Evolutionary conservation across 106 monocot genomes (phyloP).

Genomic region (Dendrobium chrysotoxum): DNA sequence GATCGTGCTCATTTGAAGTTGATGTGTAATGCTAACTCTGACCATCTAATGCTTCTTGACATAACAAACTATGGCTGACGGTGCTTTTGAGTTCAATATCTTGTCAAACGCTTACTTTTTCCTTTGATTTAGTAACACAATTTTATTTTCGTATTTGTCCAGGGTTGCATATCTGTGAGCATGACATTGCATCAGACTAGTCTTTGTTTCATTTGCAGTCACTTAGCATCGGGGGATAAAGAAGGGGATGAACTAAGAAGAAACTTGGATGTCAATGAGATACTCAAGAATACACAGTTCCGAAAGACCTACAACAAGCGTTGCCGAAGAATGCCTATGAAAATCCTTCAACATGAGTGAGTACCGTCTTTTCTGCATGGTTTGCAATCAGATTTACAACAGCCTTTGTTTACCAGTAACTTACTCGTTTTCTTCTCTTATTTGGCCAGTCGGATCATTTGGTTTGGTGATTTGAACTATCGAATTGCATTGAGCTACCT

Average conservation of each 20-base stretch:
- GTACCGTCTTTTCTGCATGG: neutral
- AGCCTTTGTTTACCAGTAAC: neutral
- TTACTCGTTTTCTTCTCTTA: neutral
- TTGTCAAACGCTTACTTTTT: neutral
- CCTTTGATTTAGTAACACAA: neutral
- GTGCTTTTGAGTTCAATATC: neutral
- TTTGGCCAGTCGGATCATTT: conserved; percentile 55
- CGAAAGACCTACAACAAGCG: conserved; percentile 38
- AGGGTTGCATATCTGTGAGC: conserved; percentile 75
- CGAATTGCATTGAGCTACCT: conserved; percentile 60
- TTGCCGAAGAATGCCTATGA: conserved; percentile 37
- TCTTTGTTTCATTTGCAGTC: conserved; percentile 67
- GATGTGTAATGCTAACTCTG: neutral
- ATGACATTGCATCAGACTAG: conserved; percentile 66
- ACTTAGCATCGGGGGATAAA: conserved; percentile 68
- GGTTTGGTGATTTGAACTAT: conserved; percentile 80
- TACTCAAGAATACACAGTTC: conserved; percentile 60
- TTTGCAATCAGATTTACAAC: neutral
- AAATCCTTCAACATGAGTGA: conserved; percentile 71
- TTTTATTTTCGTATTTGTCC: conserved; percentile 7
- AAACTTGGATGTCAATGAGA: conserved; percentile 60
- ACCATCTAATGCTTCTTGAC: neutral
- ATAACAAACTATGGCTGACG: neutral
- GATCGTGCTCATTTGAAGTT: neutral
- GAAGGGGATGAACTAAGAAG: conserved; percentile 65